Base-by-base conservation (phyloP, 2,329 filamentous ascomycete genomes). In the Alternaria angustiovoidea region DNA sequence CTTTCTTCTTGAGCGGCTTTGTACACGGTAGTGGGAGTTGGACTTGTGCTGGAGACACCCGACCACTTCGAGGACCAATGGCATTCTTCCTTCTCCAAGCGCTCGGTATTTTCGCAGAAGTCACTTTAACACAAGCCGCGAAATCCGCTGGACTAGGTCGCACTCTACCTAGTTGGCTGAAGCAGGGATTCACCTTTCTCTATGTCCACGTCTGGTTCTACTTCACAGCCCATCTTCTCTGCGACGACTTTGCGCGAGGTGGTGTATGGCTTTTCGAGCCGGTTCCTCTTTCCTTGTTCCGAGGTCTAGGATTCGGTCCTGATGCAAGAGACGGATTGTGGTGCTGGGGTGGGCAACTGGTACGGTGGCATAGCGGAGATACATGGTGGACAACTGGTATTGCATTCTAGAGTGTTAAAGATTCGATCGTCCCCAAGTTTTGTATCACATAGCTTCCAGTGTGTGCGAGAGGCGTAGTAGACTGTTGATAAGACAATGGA, bases 241-340 rank as follows among this genome's bases (percentile, higher is more conserved):
- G 88, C 11, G 88, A 96, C 72, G 94, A 97, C 71, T 88, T 96
- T 74, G 85, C 89, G 0, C 83, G 85, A 11, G 86, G 88, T 1
- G 93, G 92, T 0, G 71, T 96, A 0, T 97, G 91, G 91, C 78
- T 96, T 14, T 88, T 88, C 62, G 93, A 97, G 77, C 92, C 93
- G 0, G 79, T 96, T n/a, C 92, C 93, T 0, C 65, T 94, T 8
- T 96, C 92, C 54, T 73, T 85, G 1, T 72, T 93, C n/a, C 83
- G 92, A 26, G 86, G 84, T 2, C 34, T 94, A 16, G 89, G 91
- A 0, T 81, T 89, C 34, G 91, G 90, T 0, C 80, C 81, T 1
- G 57, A 70, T 44, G 77, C 82, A 18, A 86, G 85, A 0, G 88
- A 91, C 69, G 79, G 83, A 1, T 89, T 87, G 83, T 91, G 87